Evolutionary conservation across 106 monocot species (phyloP).

Genomic region (Dactylorhiza incarnata): DNA sequence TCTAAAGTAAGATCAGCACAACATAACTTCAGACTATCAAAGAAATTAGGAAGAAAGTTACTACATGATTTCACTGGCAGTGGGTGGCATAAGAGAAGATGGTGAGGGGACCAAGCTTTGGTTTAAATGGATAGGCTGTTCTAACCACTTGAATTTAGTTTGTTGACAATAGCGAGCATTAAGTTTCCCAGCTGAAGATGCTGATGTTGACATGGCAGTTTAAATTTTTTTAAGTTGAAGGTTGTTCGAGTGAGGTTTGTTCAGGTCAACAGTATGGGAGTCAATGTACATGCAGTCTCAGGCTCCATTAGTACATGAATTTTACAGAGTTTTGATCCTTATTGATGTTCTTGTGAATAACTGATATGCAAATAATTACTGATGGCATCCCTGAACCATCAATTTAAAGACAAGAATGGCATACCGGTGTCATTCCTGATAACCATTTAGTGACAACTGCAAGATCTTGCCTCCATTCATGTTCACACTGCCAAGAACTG

Average conservation of each 20-base stretch:
- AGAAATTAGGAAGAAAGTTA: too few species aligned
- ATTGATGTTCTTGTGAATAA: background rate
- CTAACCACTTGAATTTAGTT: too few species aligned
- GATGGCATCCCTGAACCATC: background rate
- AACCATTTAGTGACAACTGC: conserved; percentile 98
- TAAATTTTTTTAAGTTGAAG: background rate
- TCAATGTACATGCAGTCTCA: background rate
- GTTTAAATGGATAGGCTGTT: too few species aligned
- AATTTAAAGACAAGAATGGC: conserved; percentile 2
- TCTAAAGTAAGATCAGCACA: too few species aligned
- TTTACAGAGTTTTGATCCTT: background rate
- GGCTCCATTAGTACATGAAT: background rate
- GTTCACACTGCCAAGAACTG: conserved; percentile 71
- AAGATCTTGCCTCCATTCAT: conserved; percentile 97
- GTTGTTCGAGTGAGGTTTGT: background rate
- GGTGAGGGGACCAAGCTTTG: too few species aligned
- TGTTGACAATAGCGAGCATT: background rate
- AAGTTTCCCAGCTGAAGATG: background rate
- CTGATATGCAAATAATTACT: background rate
- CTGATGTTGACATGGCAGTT: background rate
- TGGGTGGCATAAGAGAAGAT: too few species aligned
- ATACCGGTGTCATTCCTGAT: conserved; percentile 81
- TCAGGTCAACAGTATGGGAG: background rate
- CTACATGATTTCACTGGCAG: too few species aligned
- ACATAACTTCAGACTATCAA: too few species aligned